Evolutionary conservation across 345 rosid species (phyloP), one percentile per base, ranked within the genome.

Genomic region (Arabis alpina): DNA sequence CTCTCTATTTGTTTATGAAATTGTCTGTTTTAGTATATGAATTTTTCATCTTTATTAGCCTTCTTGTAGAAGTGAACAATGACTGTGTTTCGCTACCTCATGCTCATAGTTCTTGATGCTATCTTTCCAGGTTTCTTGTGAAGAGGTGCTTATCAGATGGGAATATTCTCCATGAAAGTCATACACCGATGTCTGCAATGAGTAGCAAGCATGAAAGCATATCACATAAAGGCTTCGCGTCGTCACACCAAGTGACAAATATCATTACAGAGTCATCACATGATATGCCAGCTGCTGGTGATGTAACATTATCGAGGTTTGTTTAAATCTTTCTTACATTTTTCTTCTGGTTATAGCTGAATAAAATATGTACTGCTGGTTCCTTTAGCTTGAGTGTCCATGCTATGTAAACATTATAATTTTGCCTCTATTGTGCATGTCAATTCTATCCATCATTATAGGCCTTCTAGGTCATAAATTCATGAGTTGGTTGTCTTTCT

Each of bases 101-200:
- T 45, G 45, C 40, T 54, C 54, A 34, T 32, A 62, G 39, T 58
- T 54, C 56, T 16, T 67, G 7, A 27, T 48, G 53, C 68, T 65
- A 50, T 65, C 54, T 72, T 71, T 79, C 70, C 79, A 94, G 98
- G 86, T 82, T 87, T 64, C 64, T 76, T 73, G 83, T 90, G 79
- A 84, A 88, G 78, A 85, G 97, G 80, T 95, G 89, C 79, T 83
- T 88, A 55, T 95, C 98, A 24, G 98, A 87, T 82, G 99, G 99
- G 76, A 95, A 88, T 79, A 82, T 92, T 61, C 86, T 89, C 66
- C 87, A 30, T 24, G 83, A 70, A 72, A 81, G 77, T 57, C 36
- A 49, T 57, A 72, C 87, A 16, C 77, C 89, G 4, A 70, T 86
- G 78, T 80, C 85, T 24, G 79, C 80, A 37, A 61, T 78, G 69